These are phyloP conservation scores for Solanum paucissectum DNA, from an alignment of 257 asterid genomes.

Conservation along the genomic window DNA sequence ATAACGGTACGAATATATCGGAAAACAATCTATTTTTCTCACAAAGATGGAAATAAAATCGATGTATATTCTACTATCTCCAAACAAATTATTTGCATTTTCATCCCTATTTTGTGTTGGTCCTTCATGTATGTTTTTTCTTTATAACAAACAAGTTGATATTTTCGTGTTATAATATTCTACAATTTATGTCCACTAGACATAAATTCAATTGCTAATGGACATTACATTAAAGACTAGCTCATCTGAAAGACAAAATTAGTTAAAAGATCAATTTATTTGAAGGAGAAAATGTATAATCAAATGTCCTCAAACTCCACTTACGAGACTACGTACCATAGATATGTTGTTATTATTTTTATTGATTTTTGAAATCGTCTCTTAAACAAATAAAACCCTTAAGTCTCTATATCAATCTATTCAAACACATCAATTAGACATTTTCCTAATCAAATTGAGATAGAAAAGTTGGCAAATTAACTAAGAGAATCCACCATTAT, in stretches of 20 bases:
- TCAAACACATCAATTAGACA: not conserved
- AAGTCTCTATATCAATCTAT: not conserved
- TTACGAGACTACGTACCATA: accelerated
- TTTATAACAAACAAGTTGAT: too few relatives aligned
- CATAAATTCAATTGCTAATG: not conserved
- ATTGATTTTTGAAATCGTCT: not conserved
- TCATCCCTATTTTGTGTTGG: not conserved
- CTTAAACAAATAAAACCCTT: not conserved
- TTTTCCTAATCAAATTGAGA: not conserved
- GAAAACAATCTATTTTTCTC: accelerated
- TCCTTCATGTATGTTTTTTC: not conserved
- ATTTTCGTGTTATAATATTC: too few relatives aligned
- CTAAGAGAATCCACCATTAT: not conserved
- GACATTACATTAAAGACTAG: too few relatives aligned
- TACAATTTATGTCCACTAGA: accelerated
- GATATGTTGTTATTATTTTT: too few relatives aligned
- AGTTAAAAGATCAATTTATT: too few relatives aligned
- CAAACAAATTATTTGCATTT: too few relatives aligned
- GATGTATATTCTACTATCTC: too few relatives aligned
- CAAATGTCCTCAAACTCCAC: not conserved
- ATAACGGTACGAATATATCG: too few relatives aligned
- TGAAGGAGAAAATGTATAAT: too few relatives aligned
- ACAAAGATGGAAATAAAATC: too few relatives aligned
- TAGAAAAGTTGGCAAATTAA: not conserved
- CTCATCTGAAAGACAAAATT: too few relatives aligned